A percentile compares a stretch with the other conserved stretches of the same genome.
Conservation (phyloP, 331 rosid species). For the Stylosanthes scabra region DNA sequence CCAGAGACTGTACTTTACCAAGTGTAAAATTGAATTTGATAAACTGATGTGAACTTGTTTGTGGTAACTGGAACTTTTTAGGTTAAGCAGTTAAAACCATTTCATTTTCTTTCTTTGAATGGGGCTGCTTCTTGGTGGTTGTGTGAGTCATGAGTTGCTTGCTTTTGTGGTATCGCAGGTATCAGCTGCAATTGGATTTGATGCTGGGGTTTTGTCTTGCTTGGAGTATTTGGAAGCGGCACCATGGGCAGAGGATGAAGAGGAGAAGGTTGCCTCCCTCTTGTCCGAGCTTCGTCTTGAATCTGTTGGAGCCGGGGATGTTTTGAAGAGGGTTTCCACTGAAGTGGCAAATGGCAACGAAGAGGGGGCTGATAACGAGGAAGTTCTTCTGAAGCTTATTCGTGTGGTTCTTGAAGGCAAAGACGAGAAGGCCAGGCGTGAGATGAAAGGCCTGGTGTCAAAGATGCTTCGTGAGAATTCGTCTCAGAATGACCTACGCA, state of each 20-base stretch:
- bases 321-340: constrained; percentile 84
- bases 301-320: constrained; percentile 87
- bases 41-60: constrained; percentile 4
- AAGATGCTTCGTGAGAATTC: constrained; percentile 95
- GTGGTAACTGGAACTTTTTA: not conserved
- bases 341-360: constrained; percentile 71
- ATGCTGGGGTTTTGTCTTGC: constrained; percentile 94
- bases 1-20: not conserved
- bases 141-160: constrained; percentile 26
- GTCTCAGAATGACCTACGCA: constrained; percentile 76
- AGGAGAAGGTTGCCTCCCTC: constrained; percentile 92
- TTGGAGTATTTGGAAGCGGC: constrained; percentile 99
- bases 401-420: constrained; percentile 99
- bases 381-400: constrained; percentile 81
- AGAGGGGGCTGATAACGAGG: constrained; percentile 83
- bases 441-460: constrained; percentile 90
- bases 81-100: not conserved
- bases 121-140: constrained; percentile 28
- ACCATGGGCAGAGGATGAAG: constrained; percentile 99
- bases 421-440: constrained; percentile 96
- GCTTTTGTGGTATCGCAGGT: constrained; percentile 56
- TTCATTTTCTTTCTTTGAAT: constrained; percentile 22
- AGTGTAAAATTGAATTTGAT: constrained; percentile 40
- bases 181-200: constrained; percentile 96
- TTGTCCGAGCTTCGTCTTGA: constrained; percentile 93